Base-by-base conservation (phyloP, 1,284 basidiomycete genomes). In the Cerioporus squamosus region DNA sequence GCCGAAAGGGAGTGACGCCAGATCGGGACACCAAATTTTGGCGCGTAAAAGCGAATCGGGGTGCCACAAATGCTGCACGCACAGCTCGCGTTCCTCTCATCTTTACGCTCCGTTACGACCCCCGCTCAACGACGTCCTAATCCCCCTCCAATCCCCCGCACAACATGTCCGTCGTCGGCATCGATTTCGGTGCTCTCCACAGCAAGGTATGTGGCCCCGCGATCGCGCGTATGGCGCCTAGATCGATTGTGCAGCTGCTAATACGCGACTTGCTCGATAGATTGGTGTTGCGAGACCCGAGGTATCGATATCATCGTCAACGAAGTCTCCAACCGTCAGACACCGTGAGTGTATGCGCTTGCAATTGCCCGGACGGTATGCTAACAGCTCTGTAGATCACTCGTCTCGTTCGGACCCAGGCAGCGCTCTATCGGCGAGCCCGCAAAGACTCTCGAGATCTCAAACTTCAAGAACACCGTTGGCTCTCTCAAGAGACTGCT, bases 361-460 rank as follows among this genome's bases (percentile, higher is more conserved):
- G 18, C 38, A 24, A 38, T 29, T 10, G n/a, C 22, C 39, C 20
- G 10, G 24, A 44, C 38, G 29, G 26, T 5, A 12, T 17, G 36
- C 20, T 52, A 15, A 57, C 38, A n/a, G 17, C 18, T 70, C 3
- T 57, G 1, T 67, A 96, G 94, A 71, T 96, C 95, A 44, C 85
- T 98, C 62, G 87, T 97, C 63, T 94, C 92, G 7, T 98, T 97
- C 77, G 95, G 94, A 26, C 84, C 86, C 43, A 93, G 91, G 74
- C 91, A 95, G 71, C 89, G 95, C 63, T 76, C 88, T 51, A 91
- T 97, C 71, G 95, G 95, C 65, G 95, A 98, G 77, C 66, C 94
- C 22, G 95, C 95, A 69, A 97, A 97, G 81, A 97, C 93, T 1
- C 93, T 95, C 66, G 95, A 98, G 79, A 97, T 91, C n/a, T 95